Evolutionary conservation across 176 grass and related monocot species (phyloP), one percentile per base, ranked within the genome.

Genomic region (Hordeum vulgare): DNA sequence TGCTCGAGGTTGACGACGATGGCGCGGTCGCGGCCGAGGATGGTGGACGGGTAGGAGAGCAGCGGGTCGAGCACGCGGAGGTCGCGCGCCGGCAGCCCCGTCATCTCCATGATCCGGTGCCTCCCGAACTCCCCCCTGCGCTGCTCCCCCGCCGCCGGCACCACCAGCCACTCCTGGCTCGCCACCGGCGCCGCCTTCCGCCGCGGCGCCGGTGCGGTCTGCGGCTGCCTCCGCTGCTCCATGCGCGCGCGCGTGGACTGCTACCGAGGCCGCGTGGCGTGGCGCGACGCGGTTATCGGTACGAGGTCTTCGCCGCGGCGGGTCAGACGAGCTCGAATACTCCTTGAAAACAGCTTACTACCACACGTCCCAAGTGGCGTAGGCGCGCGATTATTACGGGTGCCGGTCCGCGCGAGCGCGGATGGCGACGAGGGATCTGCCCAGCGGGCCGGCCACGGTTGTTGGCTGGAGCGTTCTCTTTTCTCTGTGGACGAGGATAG

Each of bases 1-100:
- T 87, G 85, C 86, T 97, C 92, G 80, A 95, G 88, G 71, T 91
- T 98, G 21, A 98, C 56, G 66, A 98, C 90, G 80, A 98, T 81
- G 62, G 93, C 90, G 65, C 90, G 85, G 18, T 98, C 93, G 75
- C 96, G 87, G 40, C 89, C 92, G 17, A 98, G 80, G 75, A 98
- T 93, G 18, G 90, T 91, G 64, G 96, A 98, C 6, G 90, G 95
- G 89, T 91, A 94, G n/a, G 90, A 57, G 78, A 97, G 92, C 20
- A 79, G 17, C n/a, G 90, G 90, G 34, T 98, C 96, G 34, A 98
- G 96, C 51, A 91, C 36, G 31, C 96, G 85, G 40, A 95, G 87
- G 80, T 98, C 96, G 18, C 96, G 96, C 33, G 80, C 87, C 3
- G 90, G 96, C 13, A 98, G 86, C 18, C 93, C 90, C 80, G 96